Evolutionary conservation across 164 flowering plant species (phyloP).

Genomic region (Vitis amurensis): DNA sequence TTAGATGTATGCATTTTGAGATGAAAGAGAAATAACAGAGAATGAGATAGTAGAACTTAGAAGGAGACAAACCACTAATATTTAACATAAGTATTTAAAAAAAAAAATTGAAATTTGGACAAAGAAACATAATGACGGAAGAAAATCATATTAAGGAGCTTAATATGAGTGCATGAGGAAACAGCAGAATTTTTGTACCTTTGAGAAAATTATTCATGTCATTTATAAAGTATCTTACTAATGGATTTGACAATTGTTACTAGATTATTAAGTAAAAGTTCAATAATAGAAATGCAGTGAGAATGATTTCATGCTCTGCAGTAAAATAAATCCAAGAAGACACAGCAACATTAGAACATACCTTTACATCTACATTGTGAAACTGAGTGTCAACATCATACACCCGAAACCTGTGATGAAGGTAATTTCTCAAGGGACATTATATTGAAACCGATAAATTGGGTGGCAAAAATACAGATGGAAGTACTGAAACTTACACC

Average conservation of each 20-base stretch:
- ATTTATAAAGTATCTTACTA: background rate
- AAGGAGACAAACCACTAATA: too few relatives aligned
- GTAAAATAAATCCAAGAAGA: background rate
- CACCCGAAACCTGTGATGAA: constrained; percentile 63
- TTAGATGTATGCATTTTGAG: too few relatives aligned
- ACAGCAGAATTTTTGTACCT: background rate
- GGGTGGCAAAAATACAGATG: background rate
- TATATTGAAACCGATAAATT: constrained; percentile 5
- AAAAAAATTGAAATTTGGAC: too few relatives aligned
- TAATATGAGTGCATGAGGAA: too few relatives aligned
- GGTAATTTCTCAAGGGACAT: constrained; percentile 8
- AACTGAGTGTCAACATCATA: constrained; percentile 84
- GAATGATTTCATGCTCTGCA: background rate
- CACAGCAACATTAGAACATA: constrained; percentile 22
- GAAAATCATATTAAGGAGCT: too few relatives aligned
- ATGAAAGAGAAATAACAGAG: too few relatives aligned
- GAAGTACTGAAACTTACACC: constrained; percentile 56
- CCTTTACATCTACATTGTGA: constrained; percentile 77
- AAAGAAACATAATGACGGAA: too few relatives aligned
- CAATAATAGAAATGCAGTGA: constrained; percentile 2
- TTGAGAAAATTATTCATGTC: background rate
- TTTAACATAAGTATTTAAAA: too few relatives aligned
- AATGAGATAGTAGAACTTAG: too few relatives aligned
- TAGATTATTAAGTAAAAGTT: background rate
- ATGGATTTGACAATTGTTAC: background rate